A percentile compares a stretch with the other conserved stretches of the same genome.
phyloP scores from a whole-genome alignment of 2,329 filamentous ascomycete genomes.

The Beauveria brongniartii region DNA sequence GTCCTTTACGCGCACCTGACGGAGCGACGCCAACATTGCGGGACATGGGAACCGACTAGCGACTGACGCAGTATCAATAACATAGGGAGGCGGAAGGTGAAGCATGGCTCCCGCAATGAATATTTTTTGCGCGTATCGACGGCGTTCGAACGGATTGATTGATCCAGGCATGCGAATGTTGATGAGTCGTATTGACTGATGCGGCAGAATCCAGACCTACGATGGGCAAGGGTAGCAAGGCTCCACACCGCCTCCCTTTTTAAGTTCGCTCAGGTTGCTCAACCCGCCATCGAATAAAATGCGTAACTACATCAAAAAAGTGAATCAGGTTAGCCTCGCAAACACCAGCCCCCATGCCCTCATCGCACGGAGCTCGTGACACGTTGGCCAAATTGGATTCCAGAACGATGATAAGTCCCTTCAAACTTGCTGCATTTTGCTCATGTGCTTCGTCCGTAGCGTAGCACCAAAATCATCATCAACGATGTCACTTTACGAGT shows the following conservation, averaged over 20 bases:
- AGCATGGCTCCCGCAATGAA: conserved; percentile 5
- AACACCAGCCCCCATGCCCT: not conserved
- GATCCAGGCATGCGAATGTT: conserved; percentile 3
- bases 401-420: not conserved
- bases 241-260: conserved; percentile 21
- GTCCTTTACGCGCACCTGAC: conserved; percentile 36
- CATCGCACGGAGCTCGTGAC: not conserved
- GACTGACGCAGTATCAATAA: conserved; percentile 13
- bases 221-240: not conserved
- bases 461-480: not conserved
- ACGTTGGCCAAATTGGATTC: not conserved
- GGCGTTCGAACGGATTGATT: not conserved
- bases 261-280: not conserved
- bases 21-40: conserved; percentile 32
- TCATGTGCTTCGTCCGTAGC: not conserved
- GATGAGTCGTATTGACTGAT: conserved; percentile 13
- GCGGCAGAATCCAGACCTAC: conserved; percentile 21
- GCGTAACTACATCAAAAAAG: not conserved
- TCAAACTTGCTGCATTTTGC: not conserved
- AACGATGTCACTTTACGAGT: not conserved
- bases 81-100: conserved; percentile 10
- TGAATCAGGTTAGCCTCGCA: not conserved
- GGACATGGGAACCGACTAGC: conserved; percentile 25
- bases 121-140: not conserved
- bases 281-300: conserved; percentile 6